Evolutionary conservation across 2,329 filamentous ascomycete genomes (phyloP), one percentile per base, ranked within the genome.

Genomic region (Botrytis tulipae): DNA sequence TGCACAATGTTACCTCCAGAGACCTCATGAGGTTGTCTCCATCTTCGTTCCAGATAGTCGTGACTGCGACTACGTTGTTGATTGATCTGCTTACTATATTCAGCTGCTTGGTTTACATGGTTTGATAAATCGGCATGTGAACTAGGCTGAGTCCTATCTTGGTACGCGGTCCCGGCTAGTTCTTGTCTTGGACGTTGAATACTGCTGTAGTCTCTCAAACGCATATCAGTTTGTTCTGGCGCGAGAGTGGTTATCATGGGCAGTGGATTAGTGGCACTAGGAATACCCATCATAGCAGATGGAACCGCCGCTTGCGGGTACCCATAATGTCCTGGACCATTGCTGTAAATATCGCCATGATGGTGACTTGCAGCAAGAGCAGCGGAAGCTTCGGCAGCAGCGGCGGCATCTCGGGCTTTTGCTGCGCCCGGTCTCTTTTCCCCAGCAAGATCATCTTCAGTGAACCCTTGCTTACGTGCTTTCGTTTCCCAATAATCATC

Each of bases 401-500:
- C 91, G 20, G 92, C 90, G 61, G 93, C 92, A 84, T 97, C 93
- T 80, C 95, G 88, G 75, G 93, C 92, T 84, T 97, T 97, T 74
- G 94, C 91, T 57, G 93, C 95, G 71, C 96, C 96, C 9, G 96
- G 96, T 76, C 96, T 88, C 86, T 99, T 98, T 84, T 99, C 96
- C 59, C 96, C 96, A 6, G 96, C 96, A 69, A 95, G 87, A 82
- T 99, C 96, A 76, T 97, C 94, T 82, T 99, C 96, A 1, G 96
- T 99, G 81, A 99, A 99, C 18, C 96, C 96, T 83, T 99, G 96
- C 83, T 98, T 99, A 66, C 93, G 89, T 12, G 96, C 96, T 83
- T 98, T 98, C 80, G 92, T 93, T 83, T 98, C 96, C 96, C 96
- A 99, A 83, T 99, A 99, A 82, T 99, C 96, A 83, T 99, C 96